These are phyloP conservation scores for Tritrichomonas foetus DNA, from an alignment of 208 protist species.

Conservation along the genomic window DNA sequence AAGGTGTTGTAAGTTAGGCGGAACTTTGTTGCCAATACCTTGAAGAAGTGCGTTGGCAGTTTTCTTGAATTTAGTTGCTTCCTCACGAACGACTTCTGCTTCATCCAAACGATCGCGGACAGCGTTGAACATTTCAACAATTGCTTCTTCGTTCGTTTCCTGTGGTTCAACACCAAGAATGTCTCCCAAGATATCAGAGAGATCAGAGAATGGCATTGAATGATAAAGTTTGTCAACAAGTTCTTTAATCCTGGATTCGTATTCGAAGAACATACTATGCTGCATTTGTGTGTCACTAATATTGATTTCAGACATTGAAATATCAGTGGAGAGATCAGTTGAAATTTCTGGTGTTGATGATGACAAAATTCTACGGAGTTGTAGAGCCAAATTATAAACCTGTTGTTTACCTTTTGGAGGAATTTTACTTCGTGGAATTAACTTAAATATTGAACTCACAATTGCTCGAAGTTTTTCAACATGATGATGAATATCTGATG, in stretches of 20 bases:
- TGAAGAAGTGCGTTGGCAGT: background rate
- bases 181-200: background rate
- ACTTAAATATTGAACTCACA: too few relatives aligned
- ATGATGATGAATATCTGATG: too few relatives aligned
- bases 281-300: too few relatives aligned
- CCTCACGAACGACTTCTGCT: background rate
- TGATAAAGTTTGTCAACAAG: background rate
- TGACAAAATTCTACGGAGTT: too few relatives aligned
- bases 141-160: background rate
- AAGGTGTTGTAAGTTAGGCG: background rate
- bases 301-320: background rate
- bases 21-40: background rate
- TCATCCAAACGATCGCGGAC: background rate
- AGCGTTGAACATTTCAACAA: background rate
- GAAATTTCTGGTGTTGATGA: too few relatives aligned
- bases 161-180: background rate
- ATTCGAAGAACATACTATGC: background rate
- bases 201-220: background rate
- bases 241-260: background rate
- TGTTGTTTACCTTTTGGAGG: too few relatives aligned
- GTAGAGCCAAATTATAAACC: too few relatives aligned
- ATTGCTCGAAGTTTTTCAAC: too few relatives aligned
- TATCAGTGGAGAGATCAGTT: background rate
- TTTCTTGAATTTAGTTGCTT: background rate
- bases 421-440: too few relatives aligned